Conservation (phyloP, 2,329 filamentous ascomycete genomes). For the Stagonosporopsis vannaccii region DNA sequence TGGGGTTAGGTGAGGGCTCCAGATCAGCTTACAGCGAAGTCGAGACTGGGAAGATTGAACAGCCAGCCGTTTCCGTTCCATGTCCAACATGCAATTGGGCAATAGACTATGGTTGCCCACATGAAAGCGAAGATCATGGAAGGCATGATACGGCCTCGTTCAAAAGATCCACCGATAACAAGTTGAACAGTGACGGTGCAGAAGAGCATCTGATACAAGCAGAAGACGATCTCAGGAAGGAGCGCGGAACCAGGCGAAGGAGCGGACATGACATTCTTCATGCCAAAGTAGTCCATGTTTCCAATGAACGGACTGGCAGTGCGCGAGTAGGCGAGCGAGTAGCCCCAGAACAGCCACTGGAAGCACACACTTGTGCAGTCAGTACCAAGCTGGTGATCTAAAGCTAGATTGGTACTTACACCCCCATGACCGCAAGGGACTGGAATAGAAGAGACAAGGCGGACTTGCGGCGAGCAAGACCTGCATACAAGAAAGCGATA, state of each 20-base stretch:
- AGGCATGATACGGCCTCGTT: conserved; percentile 68
- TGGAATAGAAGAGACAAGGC: conserved; percentile 69
- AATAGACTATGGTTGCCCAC: conserved; percentile 72
- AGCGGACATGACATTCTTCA: conserved; percentile 67
- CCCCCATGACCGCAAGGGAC: conserved; percentile 64
- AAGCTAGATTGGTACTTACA: conserved; percentile 44
- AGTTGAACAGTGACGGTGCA: conserved; percentile 69
- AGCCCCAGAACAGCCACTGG: conserved; percentile 72
- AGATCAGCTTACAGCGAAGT: conserved; percentile 58
- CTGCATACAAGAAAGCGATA: conserved; percentile 70
- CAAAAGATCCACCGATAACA: conserved; percentile 69
- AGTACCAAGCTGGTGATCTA: not conserved
- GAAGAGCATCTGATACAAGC: conserved; percentile 71
- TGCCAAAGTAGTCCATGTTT: conserved; percentile 66
- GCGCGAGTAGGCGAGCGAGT: conserved; percentile 67
- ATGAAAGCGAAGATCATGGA: conserved; percentile 69
- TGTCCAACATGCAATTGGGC: conserved; percentile 69
- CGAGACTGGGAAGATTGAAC: conserved; percentile 65
- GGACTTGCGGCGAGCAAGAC: conserved; percentile 68
- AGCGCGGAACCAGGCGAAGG: conserved; percentile 65
- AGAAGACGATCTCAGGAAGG: conserved; percentile 71
- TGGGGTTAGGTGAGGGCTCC: not conserved
- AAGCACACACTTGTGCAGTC: conserved; percentile 53
- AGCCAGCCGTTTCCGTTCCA: conserved; percentile 73
- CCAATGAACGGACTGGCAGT: conserved; percentile 69